Conservation (phyloP, 805 yeast species). For the Zygosaccharomyces gambellarensis region DNA sequence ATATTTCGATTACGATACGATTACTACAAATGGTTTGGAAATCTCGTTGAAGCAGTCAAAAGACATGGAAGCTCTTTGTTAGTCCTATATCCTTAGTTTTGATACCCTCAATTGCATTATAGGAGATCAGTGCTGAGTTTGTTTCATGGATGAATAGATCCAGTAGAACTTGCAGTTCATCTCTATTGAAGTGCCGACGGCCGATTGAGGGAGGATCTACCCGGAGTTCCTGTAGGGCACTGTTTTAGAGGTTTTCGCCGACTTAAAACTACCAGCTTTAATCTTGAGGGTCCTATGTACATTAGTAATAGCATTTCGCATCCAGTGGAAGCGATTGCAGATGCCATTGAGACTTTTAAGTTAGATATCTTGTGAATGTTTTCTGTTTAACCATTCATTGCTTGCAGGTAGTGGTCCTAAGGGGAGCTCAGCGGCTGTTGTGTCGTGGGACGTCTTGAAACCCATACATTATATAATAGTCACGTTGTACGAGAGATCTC, state of each 20-base stretch:
- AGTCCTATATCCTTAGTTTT: no score
- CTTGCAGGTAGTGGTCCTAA: background rate
- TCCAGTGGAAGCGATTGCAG: background rate
- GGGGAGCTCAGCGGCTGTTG: background rate
- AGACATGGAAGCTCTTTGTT: background rate
- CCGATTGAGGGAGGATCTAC: background rate
- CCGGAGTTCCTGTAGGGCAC: background rate
- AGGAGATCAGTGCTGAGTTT: constrained; percentile 15
- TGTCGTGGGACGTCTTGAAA: background rate
- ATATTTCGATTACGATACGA: constrained; percentile 7
- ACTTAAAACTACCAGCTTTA: background rate
- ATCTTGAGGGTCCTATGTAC: constrained; percentile 4
- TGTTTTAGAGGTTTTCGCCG: constrained; percentile 4
- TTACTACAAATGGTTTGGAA: background rate
- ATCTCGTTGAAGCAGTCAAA: constrained; percentile 12
- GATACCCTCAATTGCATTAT: constrained; percentile 8
- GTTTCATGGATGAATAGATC: constrained; percentile 1
- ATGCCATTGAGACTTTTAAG: background rate
- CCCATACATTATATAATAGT: background rate
- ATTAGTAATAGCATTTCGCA: constrained; percentile 5
- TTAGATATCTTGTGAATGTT: background rate
- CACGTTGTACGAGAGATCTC: no score
- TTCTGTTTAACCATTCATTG: background rate
- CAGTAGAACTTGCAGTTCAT: constrained; percentile 10
- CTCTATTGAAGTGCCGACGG: constrained; percentile 15